These are phyloP conservation scores for Acanthamoeba healyi DNA, from an alignment of 208 protist species.

Conservation along the genomic window DNA sequence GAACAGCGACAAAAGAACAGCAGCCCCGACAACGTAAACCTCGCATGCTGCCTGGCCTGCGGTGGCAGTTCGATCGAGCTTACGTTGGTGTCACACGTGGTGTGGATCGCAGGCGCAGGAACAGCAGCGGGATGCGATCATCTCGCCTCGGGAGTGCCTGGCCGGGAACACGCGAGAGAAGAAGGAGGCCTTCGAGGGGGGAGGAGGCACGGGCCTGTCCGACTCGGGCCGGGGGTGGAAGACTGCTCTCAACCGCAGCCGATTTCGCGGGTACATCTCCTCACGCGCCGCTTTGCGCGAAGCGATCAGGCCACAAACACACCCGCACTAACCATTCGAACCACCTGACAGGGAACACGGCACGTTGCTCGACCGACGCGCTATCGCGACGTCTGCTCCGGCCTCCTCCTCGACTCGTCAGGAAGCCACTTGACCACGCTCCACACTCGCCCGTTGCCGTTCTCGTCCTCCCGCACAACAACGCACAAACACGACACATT, in stretches of 20 bases:
- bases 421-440: too few species aligned
- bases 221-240: not conserved
- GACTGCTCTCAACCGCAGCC: not conserved
- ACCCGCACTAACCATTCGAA: too few species aligned
- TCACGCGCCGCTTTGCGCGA: too few species aligned
- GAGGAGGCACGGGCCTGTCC: not conserved
- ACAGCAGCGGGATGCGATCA: not conserved
- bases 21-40: not conserved
- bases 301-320: too few species aligned
- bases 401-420: too few species aligned
- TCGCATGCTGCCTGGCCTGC: not conserved
- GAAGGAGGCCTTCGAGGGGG: conserved; percentile 6
- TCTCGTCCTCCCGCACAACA: too few species aligned
- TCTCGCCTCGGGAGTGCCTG: not conserved
- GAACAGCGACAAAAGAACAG: not conserved
- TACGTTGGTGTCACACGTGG: not conserved
- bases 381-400: too few species aligned
- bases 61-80: not conserved
- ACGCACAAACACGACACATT: too few species aligned
- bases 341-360: too few species aligned
- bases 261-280: not conserved
- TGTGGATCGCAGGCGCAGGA: not conserved
- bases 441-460: too few species aligned
- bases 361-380: too few species aligned
- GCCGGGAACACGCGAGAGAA: conserved; percentile 2